Evolutionary conservation across 2,329 filamentous ascomycete species (phyloP), one percentile per base, ranked within the genome.

Genomic region (Fusarium zealandicum): DNA sequence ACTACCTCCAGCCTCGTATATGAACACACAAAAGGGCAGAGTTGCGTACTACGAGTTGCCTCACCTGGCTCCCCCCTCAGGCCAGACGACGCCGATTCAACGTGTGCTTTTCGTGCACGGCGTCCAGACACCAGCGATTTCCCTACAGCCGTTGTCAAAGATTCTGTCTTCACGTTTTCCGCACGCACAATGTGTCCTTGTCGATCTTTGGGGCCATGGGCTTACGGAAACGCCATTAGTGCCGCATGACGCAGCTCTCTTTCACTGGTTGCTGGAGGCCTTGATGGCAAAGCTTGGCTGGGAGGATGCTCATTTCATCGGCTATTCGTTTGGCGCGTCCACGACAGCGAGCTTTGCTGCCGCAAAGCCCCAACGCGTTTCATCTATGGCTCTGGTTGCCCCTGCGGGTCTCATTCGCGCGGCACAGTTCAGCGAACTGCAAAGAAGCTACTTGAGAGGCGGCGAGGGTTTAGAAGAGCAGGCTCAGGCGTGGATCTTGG

Each of bases 121-220:
- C 18, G 74, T 82, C 0, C 76, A 81, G 46, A 83, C 80, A 1
- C 76, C 78, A 6, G 77, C 80, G 2, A 63, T 83, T 4, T 80
- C 80, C 17, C 64, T 83, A 45, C 65, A 74, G 0, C 79, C 80
- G 0, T 70, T 83, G 2, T 71, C 73, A 0, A 66, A 57, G 6
- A 57, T 63, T 0, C 69, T 84, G 1, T 68, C 71, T 1, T 30
- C 65, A 0, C 59, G 57, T 0, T 76, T 74, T 38, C 74, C 78
- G 0, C 20, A 59, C 1, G 65, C 78, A 0, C 70, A 78, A 10
- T 69, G 77, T 27, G 75, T 79, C 0, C 67, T 81, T 1, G 14
- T 81, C 12, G 81, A 84, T 49, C 73, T 78, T 10, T 83, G 79
- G 79, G 81, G 81, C 25, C 82, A 84, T 43, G 81, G 81, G 0